Evolutionary conservation across 345 rosid genomes (phyloP).

Genomic region (Trapa incisa): DNA sequence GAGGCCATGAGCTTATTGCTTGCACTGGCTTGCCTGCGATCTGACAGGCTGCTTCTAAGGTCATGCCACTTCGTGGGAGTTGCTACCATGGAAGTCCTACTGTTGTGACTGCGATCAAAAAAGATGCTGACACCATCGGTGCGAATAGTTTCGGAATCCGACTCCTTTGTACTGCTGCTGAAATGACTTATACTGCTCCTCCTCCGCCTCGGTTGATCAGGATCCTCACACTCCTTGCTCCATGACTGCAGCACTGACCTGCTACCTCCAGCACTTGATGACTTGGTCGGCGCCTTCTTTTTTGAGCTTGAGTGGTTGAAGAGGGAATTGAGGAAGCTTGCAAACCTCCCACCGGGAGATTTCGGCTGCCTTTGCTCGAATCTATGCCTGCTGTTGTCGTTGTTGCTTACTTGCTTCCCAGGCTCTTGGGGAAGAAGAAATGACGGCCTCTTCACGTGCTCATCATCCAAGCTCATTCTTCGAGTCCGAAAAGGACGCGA

Average conservation of each 20-base stretch:
- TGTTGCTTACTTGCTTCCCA: neutral
- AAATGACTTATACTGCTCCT: conserved; percentile 11
- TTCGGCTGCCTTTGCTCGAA: conserved; percentile 8
- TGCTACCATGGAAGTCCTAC: neutral
- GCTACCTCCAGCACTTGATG: neutral
- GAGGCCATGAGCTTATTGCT: neutral
- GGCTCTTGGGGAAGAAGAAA: neutral
- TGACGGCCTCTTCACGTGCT: neutral
- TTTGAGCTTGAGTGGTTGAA: conserved; percentile 6
- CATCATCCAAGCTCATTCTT: conserved; percentile 11
- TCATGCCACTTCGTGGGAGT: conserved; percentile 5
- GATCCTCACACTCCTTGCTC: conserved; percentile 1
- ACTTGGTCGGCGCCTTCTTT: conserved; percentile 6
- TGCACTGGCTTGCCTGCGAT: neutral
- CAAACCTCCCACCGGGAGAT: conserved; percentile 10
- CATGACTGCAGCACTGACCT: neutral
- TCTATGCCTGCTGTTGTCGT: neutral
- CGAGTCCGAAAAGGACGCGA: conserved; percentile 1
- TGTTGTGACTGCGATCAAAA: neutral
- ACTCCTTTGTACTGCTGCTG: neutral
- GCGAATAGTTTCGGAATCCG: neutral
- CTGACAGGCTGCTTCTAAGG: neutral
- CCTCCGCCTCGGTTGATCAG: conserved; percentile 4
- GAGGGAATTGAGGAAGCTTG: conserved; percentile 10
- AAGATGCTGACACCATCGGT: neutral